Evolutionary conservation across 768 basidiomycete genomes (phyloP), one percentile per base, ranked within the genome.

Genomic region (Kwoniella europaea): DNA sequence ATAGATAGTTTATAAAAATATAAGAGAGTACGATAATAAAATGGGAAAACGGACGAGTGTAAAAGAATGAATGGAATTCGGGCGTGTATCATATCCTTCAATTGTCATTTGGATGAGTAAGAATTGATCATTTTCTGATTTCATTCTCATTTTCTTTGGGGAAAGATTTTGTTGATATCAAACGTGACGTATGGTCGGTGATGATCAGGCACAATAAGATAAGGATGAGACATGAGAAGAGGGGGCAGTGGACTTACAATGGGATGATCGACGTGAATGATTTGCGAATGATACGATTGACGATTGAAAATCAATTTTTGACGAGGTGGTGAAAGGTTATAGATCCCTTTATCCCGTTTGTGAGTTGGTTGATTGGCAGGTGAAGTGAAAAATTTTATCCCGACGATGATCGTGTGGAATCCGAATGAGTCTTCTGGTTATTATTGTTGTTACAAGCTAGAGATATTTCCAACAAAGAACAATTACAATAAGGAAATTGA

Each of bases 241-340:
- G 41, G 35, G 42, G 42, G 15, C 41, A 3, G 16, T 29, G 27
- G n/a, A 61, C 59, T 61, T 12, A 61, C 59, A 61, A 43, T 61
- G 20, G 59, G 29, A 44, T 16, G 59, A 56, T 55, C 54, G 42
- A 65, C 64, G 64, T 56, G 64, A 65, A 44, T 65, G 64, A 57
- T 57, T 56, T 65, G 54, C 64, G 35, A 43, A 44, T 59, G 27
- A 27, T 29, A 59, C 16, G 42, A 43, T 43, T 9, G 22, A 41
- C 42, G 22, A 18, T 61, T 61, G 59, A 59, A 15, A 22, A 42
- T 61, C 42, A 5, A 61, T 10, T 9, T n/a, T 18, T 61, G 59
- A 61, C 59, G 59, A 61, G 59, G 22, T 42, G 42, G 42, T 61
- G 59, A 61, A 61, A n/a, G n/a, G 22, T n/a, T 55, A n/a, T 24